These are phyloP conservation scores for Mucor velutinosus DNA, from an alignment of 371 early-diverging fungal genomes.

Conservation along the genomic window DNA sequence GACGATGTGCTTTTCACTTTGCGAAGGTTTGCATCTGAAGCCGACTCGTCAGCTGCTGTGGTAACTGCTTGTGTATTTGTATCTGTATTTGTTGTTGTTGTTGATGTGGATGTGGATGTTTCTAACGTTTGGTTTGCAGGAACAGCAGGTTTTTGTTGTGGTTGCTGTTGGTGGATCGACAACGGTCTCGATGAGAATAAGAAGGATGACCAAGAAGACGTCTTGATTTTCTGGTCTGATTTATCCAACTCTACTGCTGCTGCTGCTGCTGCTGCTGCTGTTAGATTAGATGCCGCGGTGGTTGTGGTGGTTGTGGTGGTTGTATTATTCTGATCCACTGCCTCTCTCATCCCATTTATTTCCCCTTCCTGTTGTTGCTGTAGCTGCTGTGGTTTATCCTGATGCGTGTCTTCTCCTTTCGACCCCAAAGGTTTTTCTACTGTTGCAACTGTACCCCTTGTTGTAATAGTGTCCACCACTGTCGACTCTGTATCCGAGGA, in stretches of 20 bases:
- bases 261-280: background rate
- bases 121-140: background rate
- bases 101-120: background rate
- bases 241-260: background rate
- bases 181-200: slow-evolving; percentile 3
- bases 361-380: background rate
- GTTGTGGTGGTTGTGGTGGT: background rate
- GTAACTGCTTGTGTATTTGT: background rate
- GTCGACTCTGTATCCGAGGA: background rate
- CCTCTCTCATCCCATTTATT: background rate
- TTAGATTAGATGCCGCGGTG: background rate
- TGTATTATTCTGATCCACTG: background rate
- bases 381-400: background rate
- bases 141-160: background rate
- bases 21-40: background rate
- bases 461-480: background rate
- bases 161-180: background rate
- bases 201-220: slow-evolving; percentile 11
- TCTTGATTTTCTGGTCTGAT: background rate
- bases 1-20: slow-evolving; percentile 12
- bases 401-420: background rate
- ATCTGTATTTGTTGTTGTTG: background rate
- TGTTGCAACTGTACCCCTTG: background rate
- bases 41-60: background rate
- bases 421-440: background rate